phyloP scores from a whole-genome alignment of 2,329 filamentous ascomycete genomes.

The Fusarium nisikadoi region DNA sequence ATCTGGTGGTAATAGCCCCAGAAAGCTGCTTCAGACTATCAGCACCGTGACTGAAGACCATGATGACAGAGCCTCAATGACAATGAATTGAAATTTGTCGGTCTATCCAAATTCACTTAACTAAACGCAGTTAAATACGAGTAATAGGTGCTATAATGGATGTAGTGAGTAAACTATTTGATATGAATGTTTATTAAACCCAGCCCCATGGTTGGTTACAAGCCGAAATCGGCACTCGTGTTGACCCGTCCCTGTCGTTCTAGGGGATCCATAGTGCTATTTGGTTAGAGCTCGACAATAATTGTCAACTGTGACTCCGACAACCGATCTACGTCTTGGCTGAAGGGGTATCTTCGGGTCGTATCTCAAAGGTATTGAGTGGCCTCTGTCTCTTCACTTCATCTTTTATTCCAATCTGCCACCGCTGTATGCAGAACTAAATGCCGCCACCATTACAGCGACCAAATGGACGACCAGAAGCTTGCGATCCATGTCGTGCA shows the following conservation, averaged over 20 bases:
- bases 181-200: background rate
- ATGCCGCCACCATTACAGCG: background rate
- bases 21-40: background rate
- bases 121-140: background rate
- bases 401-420: background rate
- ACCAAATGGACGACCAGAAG: slow-evolving; percentile 10
- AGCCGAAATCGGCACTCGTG: slow-evolving; percentile 1
- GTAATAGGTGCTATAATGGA: background rate
- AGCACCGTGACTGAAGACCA: background rate
- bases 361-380: background rate
- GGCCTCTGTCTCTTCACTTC: background rate
- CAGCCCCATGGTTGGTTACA: background rate
- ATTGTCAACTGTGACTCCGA: background rate
- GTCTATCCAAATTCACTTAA: background rate
- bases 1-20: background rate
- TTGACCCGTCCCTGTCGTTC: background rate
- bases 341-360: background rate
- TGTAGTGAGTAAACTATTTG: background rate
- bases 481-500: slow-evolving; percentile 28
- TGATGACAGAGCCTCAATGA: background rate
- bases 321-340: background rate
- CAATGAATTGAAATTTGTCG: background rate
- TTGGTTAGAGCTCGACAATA: background rate
- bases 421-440: background rate
- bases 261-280: background rate